Evolutionary conservation across 768 basidiomycete species (phyloP).

Genomic region (Russula abietina): DNA sequence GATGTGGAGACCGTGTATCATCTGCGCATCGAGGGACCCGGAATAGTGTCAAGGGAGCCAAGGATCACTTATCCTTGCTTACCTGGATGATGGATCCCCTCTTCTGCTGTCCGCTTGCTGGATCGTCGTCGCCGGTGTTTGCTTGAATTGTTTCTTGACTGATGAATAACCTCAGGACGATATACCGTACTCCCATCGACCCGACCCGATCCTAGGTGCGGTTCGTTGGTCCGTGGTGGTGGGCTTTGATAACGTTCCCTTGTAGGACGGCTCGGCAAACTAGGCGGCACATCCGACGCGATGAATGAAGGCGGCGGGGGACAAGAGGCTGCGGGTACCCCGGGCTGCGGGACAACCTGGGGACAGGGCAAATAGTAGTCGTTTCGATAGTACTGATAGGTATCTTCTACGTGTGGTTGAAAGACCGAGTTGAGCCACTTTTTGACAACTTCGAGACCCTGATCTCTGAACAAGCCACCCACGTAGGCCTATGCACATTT

Average conservation of each 20-base stretch:
- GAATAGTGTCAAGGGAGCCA: background rate
- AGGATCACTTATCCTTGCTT: background rate
- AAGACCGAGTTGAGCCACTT: constrained; percentile 5
- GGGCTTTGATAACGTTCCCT: background rate
- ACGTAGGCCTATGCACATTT: constrained; percentile 11
- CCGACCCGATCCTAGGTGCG: background rate
- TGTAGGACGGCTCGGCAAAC: background rate
- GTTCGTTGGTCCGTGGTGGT: background rate
- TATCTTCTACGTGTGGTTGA: background rate
- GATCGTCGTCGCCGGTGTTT: background rate
- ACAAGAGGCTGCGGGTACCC: background rate
- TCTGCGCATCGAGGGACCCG: background rate
- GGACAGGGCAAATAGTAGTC: background rate
- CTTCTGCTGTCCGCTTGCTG: background rate
- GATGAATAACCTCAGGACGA: background rate
- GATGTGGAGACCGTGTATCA: background rate
- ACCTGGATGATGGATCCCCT: background rate
- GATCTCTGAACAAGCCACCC: constrained; percentile 5
- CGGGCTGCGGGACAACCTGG: background rate
- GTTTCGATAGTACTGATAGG: background rate
- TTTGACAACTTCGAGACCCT: background rate
- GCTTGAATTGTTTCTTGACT: too few species aligned
- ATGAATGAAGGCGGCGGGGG: background rate
- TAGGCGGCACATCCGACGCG: background rate
- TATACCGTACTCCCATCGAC: background rate